Evolutionary conservation across 1,284 basidiomycete species (phyloP).

Genomic region (Inonotus hispidus): DNA sequence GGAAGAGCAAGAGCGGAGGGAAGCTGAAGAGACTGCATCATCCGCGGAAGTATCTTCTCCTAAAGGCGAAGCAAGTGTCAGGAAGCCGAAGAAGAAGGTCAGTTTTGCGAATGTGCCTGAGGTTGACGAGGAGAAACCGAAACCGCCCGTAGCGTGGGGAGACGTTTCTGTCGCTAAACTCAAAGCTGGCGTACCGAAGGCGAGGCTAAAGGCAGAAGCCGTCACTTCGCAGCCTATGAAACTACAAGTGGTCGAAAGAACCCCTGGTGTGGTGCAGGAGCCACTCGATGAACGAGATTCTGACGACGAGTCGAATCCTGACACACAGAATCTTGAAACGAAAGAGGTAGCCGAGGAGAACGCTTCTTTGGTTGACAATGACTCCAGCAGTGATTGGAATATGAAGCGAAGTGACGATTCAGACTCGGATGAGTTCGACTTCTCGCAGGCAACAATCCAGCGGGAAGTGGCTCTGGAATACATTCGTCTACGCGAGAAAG

Average conservation of each 20-base stretch:
- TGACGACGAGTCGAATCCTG: constrained; percentile 21
- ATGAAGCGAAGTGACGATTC: constrained; percentile 6
- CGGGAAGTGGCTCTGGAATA: constrained; percentile 72
- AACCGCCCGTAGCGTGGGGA: constrained; percentile 37
- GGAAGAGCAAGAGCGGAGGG: constrained; percentile 32
- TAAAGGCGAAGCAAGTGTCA: constrained; percentile 22
- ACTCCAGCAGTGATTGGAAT: not conserved
- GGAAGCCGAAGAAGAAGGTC: constrained; percentile 53
- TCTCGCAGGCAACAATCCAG: constrained; percentile 46
- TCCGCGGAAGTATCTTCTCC: constrained; percentile 4
- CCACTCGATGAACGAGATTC: constrained; percentile 31
- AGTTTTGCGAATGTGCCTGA: constrained; percentile 48
- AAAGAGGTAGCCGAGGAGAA: constrained; percentile 38
- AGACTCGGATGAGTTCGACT: constrained; percentile 40
- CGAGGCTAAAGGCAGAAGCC: constrained; percentile 31
- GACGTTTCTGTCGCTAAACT: constrained; percentile 47
- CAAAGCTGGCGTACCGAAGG: constrained; percentile 37
- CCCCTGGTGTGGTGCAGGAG: constrained; percentile 31
- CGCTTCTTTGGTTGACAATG: not conserved
- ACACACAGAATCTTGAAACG: constrained; percentile 27
- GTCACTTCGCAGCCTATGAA: constrained; percentile 52
- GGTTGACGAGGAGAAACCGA: constrained; percentile 21
- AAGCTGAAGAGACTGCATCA: constrained; percentile 22
- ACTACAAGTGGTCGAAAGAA: constrained; percentile 60
- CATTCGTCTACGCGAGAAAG: constrained; percentile 49